Evolutionary conservation across 1,139 yeast genomes (phyloP), one percentile per base, ranked within the genome.

Genomic region (Blastobotrys aristatus): DNA sequence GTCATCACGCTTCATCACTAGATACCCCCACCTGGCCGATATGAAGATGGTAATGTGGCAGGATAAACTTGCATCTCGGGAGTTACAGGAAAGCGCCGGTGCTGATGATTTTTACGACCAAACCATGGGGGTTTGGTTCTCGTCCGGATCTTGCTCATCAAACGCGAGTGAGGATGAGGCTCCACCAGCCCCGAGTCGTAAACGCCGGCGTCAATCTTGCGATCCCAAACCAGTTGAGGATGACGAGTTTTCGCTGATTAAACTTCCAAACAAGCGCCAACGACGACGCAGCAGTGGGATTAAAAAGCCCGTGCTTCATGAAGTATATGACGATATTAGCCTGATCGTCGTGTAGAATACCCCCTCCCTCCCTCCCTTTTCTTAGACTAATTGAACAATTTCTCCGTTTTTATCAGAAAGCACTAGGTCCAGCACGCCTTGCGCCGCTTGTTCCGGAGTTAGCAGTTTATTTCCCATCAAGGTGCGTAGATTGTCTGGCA

Each of bases 381-480:
- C n/a, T n/a, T n/a, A n/a, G n/a, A n/a, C n/a, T n/a, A 14, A 13
- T 14, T 20, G 22, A 11, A 31, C 17, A 11, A 21, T 27, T n/a
- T 36, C 16, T 20, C 17, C 34, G 21, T 14, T 34, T 29, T 6
- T 27, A 22, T 21, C 17, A 10, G 21, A 3, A 10, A 11, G 3
- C 18, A 22, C 4, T 36, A 40, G 47, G 43, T 58, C 58, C 47
- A 60, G 36, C 2, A 69, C 71, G 2, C 69, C 67, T 17, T 63
- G 60, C 4, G 73, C 72, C 2, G 68, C 62, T 21, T 59, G 63
- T 2, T 56, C 50, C 4, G 33, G 59, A 1, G 66, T n/a, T n/a
- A n/a, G 50, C 10, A 56, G 47, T 2, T 69, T 59, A 4, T 59
- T 54, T 11, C 57, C 47, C 1, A 65, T 58, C 17, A 62, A 56